Evolutionary conservation across 306 rosid genomes (phyloP), one percentile per base, ranked within the genome.

Genomic region (Malus fusca): DNA sequence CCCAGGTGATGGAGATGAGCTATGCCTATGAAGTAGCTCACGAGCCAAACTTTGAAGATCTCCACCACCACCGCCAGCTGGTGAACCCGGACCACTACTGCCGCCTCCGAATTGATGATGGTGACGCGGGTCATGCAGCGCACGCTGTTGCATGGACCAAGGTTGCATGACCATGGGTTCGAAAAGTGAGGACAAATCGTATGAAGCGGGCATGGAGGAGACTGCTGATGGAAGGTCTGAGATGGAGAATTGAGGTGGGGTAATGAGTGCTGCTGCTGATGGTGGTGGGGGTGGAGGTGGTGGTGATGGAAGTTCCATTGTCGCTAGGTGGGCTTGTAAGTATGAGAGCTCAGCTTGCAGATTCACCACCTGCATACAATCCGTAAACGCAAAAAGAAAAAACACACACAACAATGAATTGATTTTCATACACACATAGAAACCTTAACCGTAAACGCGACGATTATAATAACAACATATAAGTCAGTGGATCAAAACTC

Each of bases 301-400:
- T 8, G 90, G 98, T 11, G 86, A 85, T 23, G 95, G 98, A 56
- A 85, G 66, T 79, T 91, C 96, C 74, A 88, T 72, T 42, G 97
- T 79, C 21, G 96, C 88, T 68, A 92, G 85, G 74, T 94, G 97
- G 18, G 88, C 88, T 87, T 94, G 97, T 68, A 94, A 77, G 81
- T 87, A 92, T 2, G 98, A 87, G 30, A 94, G 91, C 73, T 94
- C 97, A 26, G 96, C 91, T 88, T 94, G 98, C 66, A 94, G 85
- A 83, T 66, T 92, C 78, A 88, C 89, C 74, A 94, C 92, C 97
- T 92, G 73, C 51, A 69, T 61, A 58, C 15, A 25, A 60, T 35
- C 28, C 58, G 42, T 35, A 63, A 75, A 51, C 48, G 21, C 12
- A 35, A 3, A 28, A 55, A 10, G 8, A 13, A 70, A 11, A 22